Percentiles rank a stretch among this genome's conserved stretches.
Conservation (phyloP, 2,329 filamentous ascomycete species). For the Exserohilum turcica region DNA sequence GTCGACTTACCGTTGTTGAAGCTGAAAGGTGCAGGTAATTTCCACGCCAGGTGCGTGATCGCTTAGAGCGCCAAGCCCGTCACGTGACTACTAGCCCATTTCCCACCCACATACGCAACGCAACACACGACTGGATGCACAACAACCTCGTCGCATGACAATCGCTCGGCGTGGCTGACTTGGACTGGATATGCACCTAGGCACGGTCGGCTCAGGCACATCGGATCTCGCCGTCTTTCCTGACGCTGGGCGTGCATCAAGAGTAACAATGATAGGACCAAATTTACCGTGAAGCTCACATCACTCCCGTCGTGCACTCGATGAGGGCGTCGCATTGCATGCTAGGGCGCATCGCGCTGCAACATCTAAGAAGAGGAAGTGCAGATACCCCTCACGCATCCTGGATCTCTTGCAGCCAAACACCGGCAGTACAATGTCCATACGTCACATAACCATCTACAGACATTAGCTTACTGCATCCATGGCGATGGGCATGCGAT, state of each 20-base stretch:
- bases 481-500: not conserved
- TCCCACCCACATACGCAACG: not conserved
- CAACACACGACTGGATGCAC: not conserved
- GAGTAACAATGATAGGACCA: not conserved
- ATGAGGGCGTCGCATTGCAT: not conserved
- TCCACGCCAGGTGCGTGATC: constrained; percentile 14
- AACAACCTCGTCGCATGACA: not conserved
- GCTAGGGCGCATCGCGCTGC: not conserved
- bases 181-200: not conserved
- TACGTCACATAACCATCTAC: not conserved
- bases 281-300: not conserved
- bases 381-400: not conserved
- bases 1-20: constrained; percentile 22
- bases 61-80: constrained; percentile 14
- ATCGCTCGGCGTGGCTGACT: not conserved
- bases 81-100: constrained; percentile 14
- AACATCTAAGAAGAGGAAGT: not conserved
- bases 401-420: not conserved
- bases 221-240: not conserved
- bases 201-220: too few relatives aligned
- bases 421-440: not conserved
- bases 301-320: not conserved
- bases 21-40: constrained; percentile 7
- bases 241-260: not conserved
- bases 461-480: not conserved